Evolutionary conservation across 169 alveolate genomes (phyloP).

Genomic region (Cryptosporidium bovis): DNA sequence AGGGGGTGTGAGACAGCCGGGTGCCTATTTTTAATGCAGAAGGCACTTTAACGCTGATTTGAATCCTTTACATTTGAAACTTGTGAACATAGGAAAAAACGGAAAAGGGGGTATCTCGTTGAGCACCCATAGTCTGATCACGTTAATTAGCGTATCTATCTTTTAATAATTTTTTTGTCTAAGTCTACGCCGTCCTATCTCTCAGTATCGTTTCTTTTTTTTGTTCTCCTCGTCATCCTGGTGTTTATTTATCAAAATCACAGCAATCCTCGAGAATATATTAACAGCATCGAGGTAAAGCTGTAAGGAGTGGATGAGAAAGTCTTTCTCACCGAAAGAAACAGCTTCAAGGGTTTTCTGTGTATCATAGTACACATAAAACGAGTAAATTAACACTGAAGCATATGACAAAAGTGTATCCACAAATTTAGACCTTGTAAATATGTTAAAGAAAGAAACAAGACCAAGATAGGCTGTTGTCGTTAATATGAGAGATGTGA

Average conservation of each 20-base stretch:
- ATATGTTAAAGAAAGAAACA: conserved; percentile 56
- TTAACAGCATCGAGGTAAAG: conserved; percentile 59
- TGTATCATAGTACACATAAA: conserved; percentile 62
- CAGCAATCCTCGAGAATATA: conserved; percentile 36
- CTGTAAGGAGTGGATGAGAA: conserved; percentile 56
- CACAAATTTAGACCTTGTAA: conserved; percentile 52
- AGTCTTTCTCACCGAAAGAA: conserved; percentile 54
- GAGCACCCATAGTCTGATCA: no score
- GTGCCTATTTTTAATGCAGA: no score
- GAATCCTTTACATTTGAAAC: no score
- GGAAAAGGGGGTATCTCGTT: no score
- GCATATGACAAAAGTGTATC: conserved; percentile 56
- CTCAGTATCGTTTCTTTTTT: conserved; percentile 12
- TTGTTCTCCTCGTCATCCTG: conserved; percentile 58
- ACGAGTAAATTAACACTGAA: conserved; percentile 40
- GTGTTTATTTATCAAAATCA: conserved; percentile 27
- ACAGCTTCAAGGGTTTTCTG: conserved; percentile 63
- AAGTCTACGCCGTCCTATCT: no score
- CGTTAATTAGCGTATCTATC: no score
- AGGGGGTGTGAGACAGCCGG: no score
- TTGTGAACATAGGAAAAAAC: no score
- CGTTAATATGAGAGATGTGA: conserved; percentile 39
- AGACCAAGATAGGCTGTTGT: conserved; percentile 64
- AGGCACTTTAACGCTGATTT: no score
- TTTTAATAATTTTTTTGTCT: no score